Evolutionary conservation across 345 rosid genomes (phyloP).

Genomic region (Sapria himalayana): DNA sequence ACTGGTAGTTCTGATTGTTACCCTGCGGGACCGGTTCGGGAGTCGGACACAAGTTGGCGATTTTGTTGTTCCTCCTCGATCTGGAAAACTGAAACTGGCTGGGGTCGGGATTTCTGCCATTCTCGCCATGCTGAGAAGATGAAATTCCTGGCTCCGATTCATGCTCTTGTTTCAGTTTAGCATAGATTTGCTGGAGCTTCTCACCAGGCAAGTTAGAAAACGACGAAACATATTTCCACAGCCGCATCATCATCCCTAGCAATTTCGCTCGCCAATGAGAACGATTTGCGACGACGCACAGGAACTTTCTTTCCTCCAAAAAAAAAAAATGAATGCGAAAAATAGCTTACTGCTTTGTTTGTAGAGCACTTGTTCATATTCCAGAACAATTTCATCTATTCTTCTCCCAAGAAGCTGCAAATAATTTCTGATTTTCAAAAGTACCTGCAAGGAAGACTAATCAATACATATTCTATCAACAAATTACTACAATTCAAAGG

Average conservation of each 20-base stretch:
- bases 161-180: conserved; percentile 66
- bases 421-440: conserved; percentile 76
- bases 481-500: too few species aligned
- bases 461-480: conserved; percentile 1
- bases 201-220: conserved; percentile 88
- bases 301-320: too few species aligned
- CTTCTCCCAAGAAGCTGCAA: conserved; percentile 74
- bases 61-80: too few species aligned
- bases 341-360: conserved; percentile 67
- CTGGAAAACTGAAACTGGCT: too few species aligned
- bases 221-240: conserved; percentile 93
- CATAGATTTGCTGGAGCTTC: conserved; percentile 70
- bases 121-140: conserved; percentile 28
- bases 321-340: conserved; percentile 1
- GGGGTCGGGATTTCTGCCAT: conserved; percentile 23
- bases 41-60: too few species aligned
- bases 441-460: conserved; percentile 34
- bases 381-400: conserved; percentile 62
- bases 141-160: conserved; percentile 60
- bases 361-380: conserved; percentile 42
- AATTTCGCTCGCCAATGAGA: too few species aligned
- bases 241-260: conserved; percentile 72
- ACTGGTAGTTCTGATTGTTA: too few species aligned
- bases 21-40: too few species aligned
- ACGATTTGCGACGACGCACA: too few species aligned